phyloP scores from a whole-genome alignment of 2,329 filamentous ascomycete genomes.

The Malbranchea zuffiana region DNA sequence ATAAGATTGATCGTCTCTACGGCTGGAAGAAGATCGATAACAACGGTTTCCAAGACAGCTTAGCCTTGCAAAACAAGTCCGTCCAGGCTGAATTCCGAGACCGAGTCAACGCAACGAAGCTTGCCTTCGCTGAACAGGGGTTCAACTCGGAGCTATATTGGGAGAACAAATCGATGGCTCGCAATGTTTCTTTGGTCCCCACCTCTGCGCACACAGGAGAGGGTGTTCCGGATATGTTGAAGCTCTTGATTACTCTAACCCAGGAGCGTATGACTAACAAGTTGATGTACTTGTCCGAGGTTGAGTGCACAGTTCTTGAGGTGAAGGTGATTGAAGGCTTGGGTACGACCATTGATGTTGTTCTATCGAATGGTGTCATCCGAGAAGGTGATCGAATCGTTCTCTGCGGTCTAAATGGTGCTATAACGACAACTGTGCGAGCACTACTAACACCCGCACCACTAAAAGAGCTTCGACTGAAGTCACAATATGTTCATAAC shows the following conservation, averaged over 20 bases:
- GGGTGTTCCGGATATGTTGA: conserved; percentile 97
- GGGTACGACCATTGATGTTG: conserved; percentile 95
- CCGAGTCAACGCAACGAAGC: conserved; percentile 78
- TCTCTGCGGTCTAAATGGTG: conserved; percentile 89
- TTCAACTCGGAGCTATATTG: conserved; percentile 97
- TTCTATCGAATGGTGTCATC: conserved; percentile 89
- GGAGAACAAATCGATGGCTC: conserved; percentile 95
- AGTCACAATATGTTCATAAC: conserved; percentile 95
- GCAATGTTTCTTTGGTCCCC: conserved; percentile 87
- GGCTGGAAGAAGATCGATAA: conserved; percentile 98
- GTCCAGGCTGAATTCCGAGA: conserved; percentile 92
- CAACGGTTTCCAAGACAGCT: conserved; percentile 92
- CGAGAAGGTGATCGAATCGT: conserved; percentile 91
- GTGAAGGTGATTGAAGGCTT: conserved; percentile 99
- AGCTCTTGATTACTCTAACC: conserved; percentile 80
- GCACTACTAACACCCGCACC: conserved; percentile 87
- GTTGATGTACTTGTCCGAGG: conserved; percentile 96
- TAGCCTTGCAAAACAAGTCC: conserved; percentile 79
- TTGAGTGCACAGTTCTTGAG: conserved; percentile 94
- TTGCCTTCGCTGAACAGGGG: conserved; percentile 88
- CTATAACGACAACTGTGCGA: conserved; percentile 89
- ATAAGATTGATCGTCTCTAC: conserved; percentile 99
- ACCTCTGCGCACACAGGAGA: conserved; percentile 98
- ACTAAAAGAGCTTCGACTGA: conserved; percentile 86
- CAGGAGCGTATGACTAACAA: conserved; percentile 96